These are phyloP conservation scores for Pezicula rhizophila DNA, from an alignment of 2,329 filamentous ascomycete species.

Conservation along the genomic window DNA sequence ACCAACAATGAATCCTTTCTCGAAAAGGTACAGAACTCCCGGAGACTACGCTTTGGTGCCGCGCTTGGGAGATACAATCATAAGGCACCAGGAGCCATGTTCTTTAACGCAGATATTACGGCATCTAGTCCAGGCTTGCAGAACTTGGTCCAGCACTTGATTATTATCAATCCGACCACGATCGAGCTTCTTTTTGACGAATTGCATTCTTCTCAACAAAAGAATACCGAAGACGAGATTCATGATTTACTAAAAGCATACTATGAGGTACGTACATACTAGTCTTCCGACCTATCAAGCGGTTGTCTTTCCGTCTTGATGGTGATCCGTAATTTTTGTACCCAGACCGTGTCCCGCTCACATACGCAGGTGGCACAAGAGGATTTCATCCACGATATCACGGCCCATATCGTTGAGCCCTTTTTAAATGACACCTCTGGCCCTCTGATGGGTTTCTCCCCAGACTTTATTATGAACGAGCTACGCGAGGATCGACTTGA, in stretches of 20 bases:
- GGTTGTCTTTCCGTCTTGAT: not conserved
- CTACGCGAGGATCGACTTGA: slow-evolving; percentile 16
- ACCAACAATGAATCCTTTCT: slow-evolving; percentile 10
- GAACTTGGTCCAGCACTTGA: not conserved
- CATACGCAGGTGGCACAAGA: slow-evolving; percentile 21
- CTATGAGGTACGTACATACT: slow-evolving; percentile 26
- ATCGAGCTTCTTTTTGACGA: slow-evolving; percentile 10
- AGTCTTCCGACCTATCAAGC: slow-evolving; percentile 1
- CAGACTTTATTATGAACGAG: slow-evolving; percentile 13
- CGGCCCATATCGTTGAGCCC: slow-evolving; percentile 18
- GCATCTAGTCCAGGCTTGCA: too few species aligned
- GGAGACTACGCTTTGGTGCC: slow-evolving; percentile 8
- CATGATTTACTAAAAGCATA: slow-evolving; percentile 33
- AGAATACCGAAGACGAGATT: slow-evolving; percentile 29
- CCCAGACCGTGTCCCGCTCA: not conserved
- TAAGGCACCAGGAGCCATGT: not conserved
- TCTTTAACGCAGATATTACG: too few species aligned
- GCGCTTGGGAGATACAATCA: slow-evolving; percentile 10
- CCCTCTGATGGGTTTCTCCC: slow-evolving; percentile 18
- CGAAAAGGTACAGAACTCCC: slow-evolving; percentile 8
- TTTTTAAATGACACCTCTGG: slow-evolving; percentile 17
- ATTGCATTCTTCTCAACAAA: slow-evolving; percentile 13
- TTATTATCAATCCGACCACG: slow-evolving; percentile 4
- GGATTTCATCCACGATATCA: slow-evolving; percentile 23
- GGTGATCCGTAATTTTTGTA: not conserved